phyloP scores from a whole-genome alignment of 2,329 filamentous ascomycete species.

The Aspergillus persii region DNA sequence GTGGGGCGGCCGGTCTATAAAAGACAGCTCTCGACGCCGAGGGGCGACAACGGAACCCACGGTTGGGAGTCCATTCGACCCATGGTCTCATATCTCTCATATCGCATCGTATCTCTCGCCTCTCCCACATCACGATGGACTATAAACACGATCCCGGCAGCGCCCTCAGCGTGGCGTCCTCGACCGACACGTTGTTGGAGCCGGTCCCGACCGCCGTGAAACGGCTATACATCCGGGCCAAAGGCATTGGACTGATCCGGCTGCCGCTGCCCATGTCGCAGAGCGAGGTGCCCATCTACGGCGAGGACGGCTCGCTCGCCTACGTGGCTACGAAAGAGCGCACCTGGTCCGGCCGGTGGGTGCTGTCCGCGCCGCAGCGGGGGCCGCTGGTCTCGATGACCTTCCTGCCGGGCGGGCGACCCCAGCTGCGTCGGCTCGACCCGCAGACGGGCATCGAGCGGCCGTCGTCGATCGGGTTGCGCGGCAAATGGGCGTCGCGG shows the following conservation, averaged over 20 bases:
- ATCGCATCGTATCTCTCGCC: neutral
- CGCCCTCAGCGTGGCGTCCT: neutral
- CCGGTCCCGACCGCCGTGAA: neutral
- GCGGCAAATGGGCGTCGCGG: neutral
- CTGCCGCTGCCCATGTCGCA: constrained; percentile 39
- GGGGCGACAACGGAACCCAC: neutral
- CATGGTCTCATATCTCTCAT: neutral
- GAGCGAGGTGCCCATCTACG: constrained; percentile 35
- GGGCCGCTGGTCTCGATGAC: neutral
- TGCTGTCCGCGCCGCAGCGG: constrained; percentile 25
- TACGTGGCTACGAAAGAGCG: constrained; percentile 54
- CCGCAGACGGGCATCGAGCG: neutral
- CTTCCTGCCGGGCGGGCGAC: neutral
- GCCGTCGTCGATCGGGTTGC: neutral
- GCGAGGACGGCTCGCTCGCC: constrained; percentile 38
- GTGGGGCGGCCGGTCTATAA: neutral
- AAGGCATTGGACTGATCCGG: constrained; percentile 28
- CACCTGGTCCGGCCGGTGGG: constrained; percentile 50
- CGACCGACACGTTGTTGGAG: neutral
- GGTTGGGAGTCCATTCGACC: no score
- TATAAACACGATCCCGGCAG: neutral
- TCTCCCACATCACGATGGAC: neutral
- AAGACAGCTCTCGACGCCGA: neutral
- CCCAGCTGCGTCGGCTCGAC: neutral
- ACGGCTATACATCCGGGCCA: constrained; percentile 25